Evolutionary conservation across 2,329 filamentous ascomycete species (phyloP), one percentile per base, ranked within the genome.

Genomic region (Paecilomyces dactylethromorphus): DNA sequence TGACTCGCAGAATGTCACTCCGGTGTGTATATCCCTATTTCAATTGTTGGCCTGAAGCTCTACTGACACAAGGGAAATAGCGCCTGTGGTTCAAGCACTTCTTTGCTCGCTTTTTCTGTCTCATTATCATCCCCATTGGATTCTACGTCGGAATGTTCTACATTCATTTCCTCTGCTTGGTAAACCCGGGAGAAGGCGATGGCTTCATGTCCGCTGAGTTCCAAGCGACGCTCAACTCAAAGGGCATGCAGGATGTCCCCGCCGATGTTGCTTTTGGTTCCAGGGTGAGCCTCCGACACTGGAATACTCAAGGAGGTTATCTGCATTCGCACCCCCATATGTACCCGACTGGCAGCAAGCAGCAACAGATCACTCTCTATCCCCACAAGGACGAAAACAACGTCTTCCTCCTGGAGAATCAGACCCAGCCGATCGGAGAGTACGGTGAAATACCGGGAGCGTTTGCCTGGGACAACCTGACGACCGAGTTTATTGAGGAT

Each of bases 171-270:
- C 66, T 92, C 66, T 95, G 91, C 80, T 84, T 99, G 50, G 85
- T 88, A 60, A 99, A 99, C 78, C 94, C 94, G 29, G 94, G 94
- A 60, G 94, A 99, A 56, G 94, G 94, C 57, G 94, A 99, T 75
- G 94, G 94, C 58, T 99, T 99, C 81, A 99, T 99, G 94, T 97
- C 92, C 71, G 96, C 93, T 58, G 94, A 99, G 72, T 99, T 99
- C 81, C 94, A 99, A 79, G 90, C 94, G 32, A 97, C 94, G 1
- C 82, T 99, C 65, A 99, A 97, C 79, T 92, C 87, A 69, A 99
- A 97, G 81, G 87, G 85, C 56, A 99, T 99, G 94, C 88, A 91
- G 72, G 92, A 96, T 75, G 92, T 96, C 4, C 89, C 94, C 1
- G 94, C 90, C 31, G 92, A 99, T 76, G 89, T 99, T 59, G 87